Base-by-base conservation (phyloP, 2,329 filamentous ascomycete genomes). In the Tricladium varicosporioides region DNA sequence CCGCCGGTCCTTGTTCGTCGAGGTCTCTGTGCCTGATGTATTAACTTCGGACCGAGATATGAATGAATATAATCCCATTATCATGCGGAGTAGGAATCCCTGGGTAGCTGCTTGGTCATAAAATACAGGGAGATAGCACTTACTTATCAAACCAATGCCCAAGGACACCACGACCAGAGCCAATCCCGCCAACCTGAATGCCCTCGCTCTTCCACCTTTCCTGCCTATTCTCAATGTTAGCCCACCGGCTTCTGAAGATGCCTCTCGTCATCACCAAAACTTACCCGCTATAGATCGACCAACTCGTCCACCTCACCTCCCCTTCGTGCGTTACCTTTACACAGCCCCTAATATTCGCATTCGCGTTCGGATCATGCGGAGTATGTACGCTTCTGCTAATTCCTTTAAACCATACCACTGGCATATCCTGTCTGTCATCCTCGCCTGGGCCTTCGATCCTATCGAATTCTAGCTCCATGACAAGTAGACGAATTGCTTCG, bases 111-210 rank as follows among this genome's bases (percentile, higher is more conserved):
- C n/a, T n/a, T n/a, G n/a, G n/a, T n/a, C 43, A 16, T 5, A 2
- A 46, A 16, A 46, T 5, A 46, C 7, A 16, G 22, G 31, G 27
- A 10, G 14, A 9, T 54, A n/a, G n/a, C n/a, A 66, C 75, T 59
- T 74, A 85, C 83, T 85, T 86, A 65, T 91, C 88, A 65, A 91
- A 92, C 89, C 89, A 93, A 51, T 84, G 86, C 0, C 89, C 89
- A 1, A 91, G 67, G 0, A 91, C 83, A 1, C 88, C 88, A 7
- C 88, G 78, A 5, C 80, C 83, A 5, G 85, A 86, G 49, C 76
- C 73, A 1, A 84, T 65, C 0, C 89, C 89, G 10, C 89, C 89
- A 5, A 92, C 72, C 70, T 93, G 89, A 5, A 92, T 77, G 8
- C 87, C 83, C 73, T 93, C 89, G 66, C 85, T 88, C n/a, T 83